Evolutionary conservation across 305 asterid species (phyloP), one percentile per base, ranked within the genome.

Genomic region (Fraxinus baroniana): DNA sequence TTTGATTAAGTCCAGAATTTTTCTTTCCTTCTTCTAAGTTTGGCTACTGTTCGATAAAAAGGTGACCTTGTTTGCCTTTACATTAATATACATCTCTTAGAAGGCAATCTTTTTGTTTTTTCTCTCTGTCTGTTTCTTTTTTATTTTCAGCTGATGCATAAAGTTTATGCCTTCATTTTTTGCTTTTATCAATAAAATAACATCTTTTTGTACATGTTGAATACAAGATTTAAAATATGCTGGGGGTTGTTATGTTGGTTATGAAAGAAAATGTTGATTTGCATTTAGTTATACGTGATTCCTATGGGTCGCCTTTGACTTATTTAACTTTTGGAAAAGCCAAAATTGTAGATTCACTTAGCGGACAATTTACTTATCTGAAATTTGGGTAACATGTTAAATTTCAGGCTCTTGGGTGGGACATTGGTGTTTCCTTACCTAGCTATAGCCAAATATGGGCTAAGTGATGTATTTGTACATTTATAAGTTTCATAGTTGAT

Each of bases 161-260:
- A 20, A 20, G 13, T 60, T 20, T 60, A 60, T 18, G 26, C 70
- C 12, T 60, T 60, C 70, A 60, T 18, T 18, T 18, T 57, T 49
- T 15, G 4, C 75, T 17, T 18, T 24, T n/a, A 24, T 28, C 24
- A 7, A n/a, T 36, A 52, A 60, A 32, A 55, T 78, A 77, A 33
- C 12, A 15, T 44, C 33, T 77, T 74, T 22, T 66, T 79, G 82
- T 82, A 55, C 83, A 24, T 46, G 22, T 68, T 79, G 80, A 32
- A 57, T 82, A 55, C 18, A 18, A 66, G 68, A 17, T 70, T 12
- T 80, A 26, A 24, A 78, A 10, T 76, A 39, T 78, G 46, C 80
- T 30, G 13, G 44, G 74, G 35, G 9, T 60, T 18, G 24, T 60
- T 60, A 9, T 60, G 24, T 22, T 2, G 22, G 26, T 57, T 57